These are phyloP conservation scores for Dothistroma pini DNA, from an alignment of 2,329 filamentous ascomycete genomes.

Conservation along the genomic window DNA sequence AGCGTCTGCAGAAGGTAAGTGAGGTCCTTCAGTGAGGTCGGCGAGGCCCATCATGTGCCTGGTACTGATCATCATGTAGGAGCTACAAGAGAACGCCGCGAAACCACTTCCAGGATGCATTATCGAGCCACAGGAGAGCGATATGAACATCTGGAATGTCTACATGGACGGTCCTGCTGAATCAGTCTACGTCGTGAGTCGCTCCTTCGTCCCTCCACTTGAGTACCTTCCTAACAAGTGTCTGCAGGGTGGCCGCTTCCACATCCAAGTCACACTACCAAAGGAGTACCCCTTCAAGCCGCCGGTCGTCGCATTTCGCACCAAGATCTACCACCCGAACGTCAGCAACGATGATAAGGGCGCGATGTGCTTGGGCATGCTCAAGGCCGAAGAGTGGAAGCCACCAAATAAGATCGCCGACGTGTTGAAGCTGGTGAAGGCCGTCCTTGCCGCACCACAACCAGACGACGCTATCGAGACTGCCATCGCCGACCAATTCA, in stretches of 20 bases:
- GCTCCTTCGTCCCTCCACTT: not conserved
- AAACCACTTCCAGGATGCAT: slow-evolving; percentile 56
- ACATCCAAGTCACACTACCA: slow-evolving; percentile 68
- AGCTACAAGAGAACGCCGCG: slow-evolving; percentile 56
- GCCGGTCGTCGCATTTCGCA: slow-evolving; percentile 72
- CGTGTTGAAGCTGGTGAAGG: slow-evolving; percentile 72
- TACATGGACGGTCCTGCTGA: slow-evolving; percentile 62
- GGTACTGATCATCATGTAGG: slow-evolving; percentile 43
- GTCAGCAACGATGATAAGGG: slow-evolving; percentile 82
- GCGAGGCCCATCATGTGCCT: not conserved
- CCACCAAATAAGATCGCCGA: slow-evolving; percentile 71
- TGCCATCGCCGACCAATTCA: slow-evolving; percentile 80
- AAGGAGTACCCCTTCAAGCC: slow-evolving; percentile 87
- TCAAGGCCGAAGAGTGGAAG: slow-evolving; percentile 89
- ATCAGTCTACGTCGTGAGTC: slow-evolving; percentile 61
- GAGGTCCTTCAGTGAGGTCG: not conserved
- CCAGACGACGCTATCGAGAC: slow-evolving; percentile 86
- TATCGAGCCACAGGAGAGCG: slow-evolving; percentile 58
- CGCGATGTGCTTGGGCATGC: slow-evolving; percentile 78
- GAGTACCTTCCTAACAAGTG: slow-evolving; percentile 1
- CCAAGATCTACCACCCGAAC: slow-evolving; percentile 95
- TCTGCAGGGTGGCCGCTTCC: slow-evolving; percentile 65
- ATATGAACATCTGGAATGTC: slow-evolving; percentile 67
- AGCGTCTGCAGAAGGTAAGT: slow-evolving; percentile 46
- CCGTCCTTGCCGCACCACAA: slow-evolving; percentile 74